Conservation (phyloP, 1,139 yeast species). For the Debaryomycetaceae sp. region DNA sequence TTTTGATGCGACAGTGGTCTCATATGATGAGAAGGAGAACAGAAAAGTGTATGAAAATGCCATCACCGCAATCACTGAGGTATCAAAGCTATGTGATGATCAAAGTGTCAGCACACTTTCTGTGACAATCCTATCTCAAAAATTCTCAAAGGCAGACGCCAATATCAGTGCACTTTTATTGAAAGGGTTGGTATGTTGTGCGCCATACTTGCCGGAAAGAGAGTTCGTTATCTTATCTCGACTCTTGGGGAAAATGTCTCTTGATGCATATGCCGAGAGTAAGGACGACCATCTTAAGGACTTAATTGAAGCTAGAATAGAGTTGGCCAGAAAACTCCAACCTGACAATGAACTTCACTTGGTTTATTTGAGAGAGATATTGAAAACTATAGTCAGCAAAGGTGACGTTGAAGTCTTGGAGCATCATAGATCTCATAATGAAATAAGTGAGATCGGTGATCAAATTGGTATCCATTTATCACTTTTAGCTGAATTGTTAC, state of each 20-base stretch:
- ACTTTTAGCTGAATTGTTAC: slow-evolving; percentile 76
- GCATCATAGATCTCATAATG: slow-evolving; percentile 78
- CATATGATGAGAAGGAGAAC: slow-evolving; percentile 29
- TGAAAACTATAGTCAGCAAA: slow-evolving; percentile 64
- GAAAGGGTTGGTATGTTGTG: slow-evolving; percentile 56
- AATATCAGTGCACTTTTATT: slow-evolving; percentile 43
- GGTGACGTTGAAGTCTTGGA: slow-evolving; percentile 82
- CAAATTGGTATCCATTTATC: slow-evolving; percentile 65
- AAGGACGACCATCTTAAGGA: slow-evolving; percentile 31
- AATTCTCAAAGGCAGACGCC: slow-evolving; percentile 47
- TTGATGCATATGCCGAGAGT: slow-evolving; percentile 31
- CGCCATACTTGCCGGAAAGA: slow-evolving; percentile 54
- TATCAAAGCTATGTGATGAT: slow-evolving; percentile 68
- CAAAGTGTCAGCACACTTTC: slow-evolving; percentile 77
- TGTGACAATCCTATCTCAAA: slow-evolving; percentile 80
- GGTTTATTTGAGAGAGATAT: slow-evolving; percentile 61
- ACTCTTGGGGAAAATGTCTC: slow-evolving; percentile 39
- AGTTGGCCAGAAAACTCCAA: slow-evolving; percentile 48
- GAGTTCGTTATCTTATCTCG: slow-evolving; percentile 56
- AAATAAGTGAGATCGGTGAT: slow-evolving; percentile 71
- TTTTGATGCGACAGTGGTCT: slow-evolving; percentile 3
- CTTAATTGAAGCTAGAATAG: slow-evolving; percentile 46
- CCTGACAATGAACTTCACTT: slow-evolving; percentile 46
- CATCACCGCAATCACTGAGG: slow-evolving; percentile 66
- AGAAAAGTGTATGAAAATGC: slow-evolving; percentile 53